Evolutionary conservation across 192 early-diverging fungal species (phyloP).

Genomic region (Kappamyces sp.): DNA sequence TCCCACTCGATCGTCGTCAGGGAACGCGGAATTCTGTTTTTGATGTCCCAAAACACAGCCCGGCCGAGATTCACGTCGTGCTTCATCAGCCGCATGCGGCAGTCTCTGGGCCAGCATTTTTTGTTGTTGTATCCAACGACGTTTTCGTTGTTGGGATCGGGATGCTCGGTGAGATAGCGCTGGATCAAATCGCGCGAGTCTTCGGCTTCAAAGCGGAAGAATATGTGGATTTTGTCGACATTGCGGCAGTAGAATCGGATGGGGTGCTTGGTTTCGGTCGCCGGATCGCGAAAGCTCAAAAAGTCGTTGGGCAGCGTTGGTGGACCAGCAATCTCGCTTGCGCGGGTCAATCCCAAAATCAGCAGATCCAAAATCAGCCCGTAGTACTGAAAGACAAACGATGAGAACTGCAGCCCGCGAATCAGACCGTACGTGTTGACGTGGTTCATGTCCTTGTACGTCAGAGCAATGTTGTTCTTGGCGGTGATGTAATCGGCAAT

Average conservation of each 20-base stretch:
- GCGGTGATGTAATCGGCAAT: constrained; percentile 99
- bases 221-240: constrained; percentile 88
- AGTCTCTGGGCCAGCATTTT: constrained; percentile 98
- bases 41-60: constrained; percentile 99
- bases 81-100: constrained; percentile 98
- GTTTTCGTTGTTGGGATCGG: constrained; percentile 98
- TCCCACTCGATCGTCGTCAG: constrained; percentile 99
- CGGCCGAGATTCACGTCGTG: constrained; percentile 97
- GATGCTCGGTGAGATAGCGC: constrained; percentile 94
- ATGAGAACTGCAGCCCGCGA: constrained; percentile 95
- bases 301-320: constrained; percentile 92
- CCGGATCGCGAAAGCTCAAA: constrained; percentile 88
- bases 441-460: constrained; percentile 99
- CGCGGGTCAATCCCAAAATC: constrained; percentile 88
- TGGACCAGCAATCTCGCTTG: constrained; percentile 94
- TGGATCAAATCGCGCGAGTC: constrained; percentile 94
- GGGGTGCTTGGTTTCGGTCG: constrained; percentile 90
- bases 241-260: constrained; percentile 95
- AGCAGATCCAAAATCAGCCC: constrained; percentile 93
- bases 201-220: constrained; percentile 89
- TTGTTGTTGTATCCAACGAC: constrained; percentile 98
- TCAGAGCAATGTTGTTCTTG: constrained; percentile 97
- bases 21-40: constrained; percentile 92
- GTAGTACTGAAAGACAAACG: constrained; percentile 99
- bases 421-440: constrained; percentile 95